Evolutionary conservation across 1,139 yeast genomes (phyloP).

Genomic region (Arxiozyma slooffiae): DNA sequence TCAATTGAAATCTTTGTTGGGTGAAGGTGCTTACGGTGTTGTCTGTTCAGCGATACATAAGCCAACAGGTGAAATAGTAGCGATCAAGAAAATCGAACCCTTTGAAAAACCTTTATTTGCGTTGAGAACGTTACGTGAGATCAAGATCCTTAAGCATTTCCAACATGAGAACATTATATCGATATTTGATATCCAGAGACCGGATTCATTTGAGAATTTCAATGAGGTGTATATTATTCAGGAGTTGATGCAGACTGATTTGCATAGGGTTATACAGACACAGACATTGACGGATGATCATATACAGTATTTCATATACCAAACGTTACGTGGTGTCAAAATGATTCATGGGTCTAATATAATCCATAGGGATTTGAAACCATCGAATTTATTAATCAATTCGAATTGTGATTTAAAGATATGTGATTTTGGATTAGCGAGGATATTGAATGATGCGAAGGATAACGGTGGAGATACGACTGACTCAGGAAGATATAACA

Average conservation of each 20-base stretch:
- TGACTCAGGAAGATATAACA: conserved; percentile 33
- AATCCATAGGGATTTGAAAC: conserved; percentile 86
- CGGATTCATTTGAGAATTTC: conserved; percentile 62
- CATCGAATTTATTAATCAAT: conserved; percentile 75
- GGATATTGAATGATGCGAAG: conserved; percentile 32
- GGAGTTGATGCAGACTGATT: conserved; percentile 92
- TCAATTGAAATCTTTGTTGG: conserved; percentile 71
- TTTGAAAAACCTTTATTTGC: conserved; percentile 90
- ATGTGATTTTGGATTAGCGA: conserved; percentile 90
- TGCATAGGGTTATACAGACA: conserved; percentile 81
- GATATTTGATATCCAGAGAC: conserved; percentile 84
- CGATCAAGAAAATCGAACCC: conserved; percentile 90
- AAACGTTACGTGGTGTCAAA: conserved; percentile 79
- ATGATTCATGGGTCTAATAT: conserved; percentile 87
- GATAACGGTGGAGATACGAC: conserved; percentile 7
- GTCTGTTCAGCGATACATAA: conserved; percentile 88
- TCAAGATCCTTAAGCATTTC: conserved; percentile 79
- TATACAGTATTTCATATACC: conserved; percentile 86
- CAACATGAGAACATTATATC: conserved; percentile 87
- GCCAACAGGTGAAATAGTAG: conserved; percentile 84
- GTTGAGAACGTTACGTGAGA: conserved; percentile 78
- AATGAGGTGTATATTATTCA: conserved; percentile 86
- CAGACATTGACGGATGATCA: conserved; percentile 85
- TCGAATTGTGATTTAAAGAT: conserved; percentile 90
- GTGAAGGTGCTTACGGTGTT: conserved; percentile 98